phyloP scores from a whole-genome alignment of 1,139 yeast species.

The Candida sp. region DNA sequence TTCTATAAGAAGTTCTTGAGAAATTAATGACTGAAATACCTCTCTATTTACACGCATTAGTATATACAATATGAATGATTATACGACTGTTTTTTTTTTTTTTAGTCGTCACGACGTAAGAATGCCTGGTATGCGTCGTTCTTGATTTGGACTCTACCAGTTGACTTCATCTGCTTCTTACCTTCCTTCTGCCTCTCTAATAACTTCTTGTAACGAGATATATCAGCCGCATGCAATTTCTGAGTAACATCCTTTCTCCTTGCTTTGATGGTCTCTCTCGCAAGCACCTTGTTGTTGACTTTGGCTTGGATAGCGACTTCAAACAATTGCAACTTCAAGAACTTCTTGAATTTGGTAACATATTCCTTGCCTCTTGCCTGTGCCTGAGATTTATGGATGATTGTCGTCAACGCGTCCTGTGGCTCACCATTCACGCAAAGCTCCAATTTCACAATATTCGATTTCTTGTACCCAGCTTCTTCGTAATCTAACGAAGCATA shows the following conservation, averaged over 20 bases:
- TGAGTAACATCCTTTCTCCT: constrained; percentile 93
- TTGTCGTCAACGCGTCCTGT: constrained; percentile 92
- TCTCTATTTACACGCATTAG: background rate
- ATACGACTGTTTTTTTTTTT: too few relatives aligned
- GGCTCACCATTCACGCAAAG: constrained; percentile 88
- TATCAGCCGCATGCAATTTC: constrained; percentile 91
- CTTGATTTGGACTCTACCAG: constrained; percentile 79
- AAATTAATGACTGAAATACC: constrained; percentile 10
- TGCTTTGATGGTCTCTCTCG: constrained; percentile 94
- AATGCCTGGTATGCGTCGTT: constrained; percentile 88
- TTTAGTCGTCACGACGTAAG: constrained; percentile 36
- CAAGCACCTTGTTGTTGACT: constrained; percentile 82
- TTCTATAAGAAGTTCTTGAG: constrained; percentile 78
- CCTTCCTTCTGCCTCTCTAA: constrained; percentile 94
- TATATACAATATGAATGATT: too few relatives aligned
- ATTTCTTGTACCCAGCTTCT: constrained; percentile 82
- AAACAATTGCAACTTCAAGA: constrained; percentile 78
- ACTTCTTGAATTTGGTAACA: constrained; percentile 83
- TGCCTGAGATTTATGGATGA: constrained; percentile 83
- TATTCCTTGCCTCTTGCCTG: constrained; percentile 77
- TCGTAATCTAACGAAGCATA: constrained; percentile 96
- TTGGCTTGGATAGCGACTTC: constrained; percentile 94
- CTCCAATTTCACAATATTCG: constrained; percentile 88
- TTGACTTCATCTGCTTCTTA: constrained; percentile 79
- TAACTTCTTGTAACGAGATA: constrained; percentile 87